A percentile compares a stretch with the other conserved stretches of the same genome.
Conservation (phyloP, 129 eudicot species). For the Dittrichia graveolens region DNA sequence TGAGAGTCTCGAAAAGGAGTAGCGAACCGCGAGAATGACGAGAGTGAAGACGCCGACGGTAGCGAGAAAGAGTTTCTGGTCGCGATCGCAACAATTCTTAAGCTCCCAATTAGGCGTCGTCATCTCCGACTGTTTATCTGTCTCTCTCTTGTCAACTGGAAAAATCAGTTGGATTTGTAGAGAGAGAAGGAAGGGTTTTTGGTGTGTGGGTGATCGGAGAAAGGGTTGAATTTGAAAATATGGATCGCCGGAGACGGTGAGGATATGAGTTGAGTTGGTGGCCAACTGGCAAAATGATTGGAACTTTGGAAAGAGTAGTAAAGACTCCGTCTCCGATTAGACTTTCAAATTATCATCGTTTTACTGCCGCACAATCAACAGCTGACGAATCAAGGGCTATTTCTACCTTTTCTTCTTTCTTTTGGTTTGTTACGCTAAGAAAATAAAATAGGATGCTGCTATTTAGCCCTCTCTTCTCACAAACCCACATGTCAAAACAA, state of each 20-base stretch:
- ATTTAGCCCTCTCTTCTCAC: too few relatives aligned
- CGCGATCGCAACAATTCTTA: slow-evolving; percentile 67
- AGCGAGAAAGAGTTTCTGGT: slow-evolving; percentile 71
- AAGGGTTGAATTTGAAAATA: neutral
- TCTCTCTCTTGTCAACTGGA: neutral
- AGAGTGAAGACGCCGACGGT: slow-evolving; percentile 82
- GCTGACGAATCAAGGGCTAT: slow-evolving; percentile 8
- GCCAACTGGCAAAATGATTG: slow-evolving; percentile 40
- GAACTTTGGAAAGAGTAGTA: slow-evolving; percentile 2
- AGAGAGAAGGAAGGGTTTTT: neutral
- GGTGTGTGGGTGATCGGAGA: neutral
- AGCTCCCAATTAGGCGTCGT: slow-evolving; percentile 88
- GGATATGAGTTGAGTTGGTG: slow-evolving; percentile 31
- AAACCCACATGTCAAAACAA: too few relatives aligned
- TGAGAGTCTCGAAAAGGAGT: too few relatives aligned
- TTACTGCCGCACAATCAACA: slow-evolving; percentile 19
- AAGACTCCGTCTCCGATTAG: slow-evolving; percentile 34
- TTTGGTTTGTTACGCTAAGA: too few relatives aligned
- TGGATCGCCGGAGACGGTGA: slow-evolving; percentile 16
- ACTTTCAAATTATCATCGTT: slow-evolving; percentile 12
- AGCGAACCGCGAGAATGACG: slow-evolving; percentile 77
- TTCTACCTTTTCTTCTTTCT: neutral
- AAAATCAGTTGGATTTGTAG: slow-evolving; percentile 6
- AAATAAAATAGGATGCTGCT: too few relatives aligned
- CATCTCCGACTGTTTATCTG: slow-evolving; percentile 27